phyloP scores from a whole-genome alignment of 2,329 filamentous ascomycete genomes.

The Intubia oerlemansii region DNA sequence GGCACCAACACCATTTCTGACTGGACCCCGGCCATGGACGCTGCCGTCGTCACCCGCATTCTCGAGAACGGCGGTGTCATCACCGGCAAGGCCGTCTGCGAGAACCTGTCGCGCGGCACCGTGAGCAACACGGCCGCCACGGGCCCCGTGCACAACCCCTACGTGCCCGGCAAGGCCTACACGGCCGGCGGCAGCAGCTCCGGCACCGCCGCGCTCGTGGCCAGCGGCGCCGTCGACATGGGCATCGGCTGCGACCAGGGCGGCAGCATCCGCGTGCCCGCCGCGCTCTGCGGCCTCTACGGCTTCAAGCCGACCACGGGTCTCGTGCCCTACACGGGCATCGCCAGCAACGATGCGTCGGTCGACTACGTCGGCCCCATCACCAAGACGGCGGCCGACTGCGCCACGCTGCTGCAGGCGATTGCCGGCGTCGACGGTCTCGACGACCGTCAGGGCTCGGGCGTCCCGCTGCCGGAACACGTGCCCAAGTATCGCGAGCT shows the following conservation, averaged over 20 bases:
- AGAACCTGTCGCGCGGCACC: conserved; percentile 36
- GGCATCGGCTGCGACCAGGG: conserved; percentile 48
- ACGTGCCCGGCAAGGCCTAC: conserved; percentile 46
- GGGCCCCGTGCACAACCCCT: conserved; percentile 51
- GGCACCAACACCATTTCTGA: conserved; percentile 29
- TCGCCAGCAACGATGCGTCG: conserved; percentile 17
- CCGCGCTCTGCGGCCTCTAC: conserved; percentile 19
- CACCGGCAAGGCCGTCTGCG: conserved; percentile 56
- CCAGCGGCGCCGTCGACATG: conserved; percentile 7
- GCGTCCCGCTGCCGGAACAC: conserved; percentile 14
- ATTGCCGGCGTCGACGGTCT: conserved; percentile 27
- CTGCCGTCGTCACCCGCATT: conserved; percentile 12
- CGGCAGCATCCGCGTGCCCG: conserved; percentile 46
- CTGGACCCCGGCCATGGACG: conserved; percentile 44
- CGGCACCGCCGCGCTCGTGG: conserved; percentile 31
- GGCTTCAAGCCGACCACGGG: conserved; percentile 26
- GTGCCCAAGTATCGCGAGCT: conserved; percentile 14
- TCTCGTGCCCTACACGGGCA: conserved; percentile 26
- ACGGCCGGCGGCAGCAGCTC: conserved; percentile 62
- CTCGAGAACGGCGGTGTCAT: conserved; percentile 46
- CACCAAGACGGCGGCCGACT: conserved; percentile 19
- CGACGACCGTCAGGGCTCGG: conserved; percentile 20
- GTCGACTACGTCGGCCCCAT: conserved; percentile 25
- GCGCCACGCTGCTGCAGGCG: conserved; percentile 17
- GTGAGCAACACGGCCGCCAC: conserved; percentile 44